These are phyloP conservation scores for Phytophthora vignae DNA, from an alignment of 352 stramenopile species.

Conservation along the genomic window DNA sequence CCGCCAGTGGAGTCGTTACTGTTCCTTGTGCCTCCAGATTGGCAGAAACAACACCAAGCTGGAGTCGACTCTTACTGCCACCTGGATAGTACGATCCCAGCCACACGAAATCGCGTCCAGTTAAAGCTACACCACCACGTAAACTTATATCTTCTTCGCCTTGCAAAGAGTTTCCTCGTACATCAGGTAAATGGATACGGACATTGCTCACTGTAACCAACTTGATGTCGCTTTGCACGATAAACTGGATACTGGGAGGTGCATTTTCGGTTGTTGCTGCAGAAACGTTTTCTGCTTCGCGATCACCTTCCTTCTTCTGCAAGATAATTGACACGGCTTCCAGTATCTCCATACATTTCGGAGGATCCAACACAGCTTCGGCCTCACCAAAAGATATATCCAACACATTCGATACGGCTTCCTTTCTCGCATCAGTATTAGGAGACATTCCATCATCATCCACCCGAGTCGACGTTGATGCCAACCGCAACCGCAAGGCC, in stretches of 20 bases:
- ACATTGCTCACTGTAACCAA: constrained; percentile 49
- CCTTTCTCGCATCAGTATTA: constrained; percentile 6
- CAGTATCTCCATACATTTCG: constrained; percentile 36
- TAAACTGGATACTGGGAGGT: constrained; percentile 4
- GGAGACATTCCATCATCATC: constrained; percentile 7
- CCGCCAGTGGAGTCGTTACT: constrained; percentile 12
- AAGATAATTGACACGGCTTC: constrained; percentile 35
- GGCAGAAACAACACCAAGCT: constrained; percentile 27
- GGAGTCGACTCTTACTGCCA: constrained; percentile 16
- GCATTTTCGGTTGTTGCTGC: background rate
- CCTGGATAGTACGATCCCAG: constrained; percentile 14
- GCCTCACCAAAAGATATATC: constrained; percentile 47
- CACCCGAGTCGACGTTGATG: constrained; percentile 22
- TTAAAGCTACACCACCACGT: constrained; percentile 22
- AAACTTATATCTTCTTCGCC: background rate
- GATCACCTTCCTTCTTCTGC: constrained; percentile 9
- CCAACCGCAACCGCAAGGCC: constrained; percentile 60
- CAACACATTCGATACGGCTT: constrained; percentile 38
- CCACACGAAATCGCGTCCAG: constrained; percentile 39
- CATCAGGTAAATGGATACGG: constrained; percentile 24
- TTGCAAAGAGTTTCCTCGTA: background rate
- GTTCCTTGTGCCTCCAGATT: constrained; percentile 11
- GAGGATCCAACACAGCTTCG: constrained; percentile 35
- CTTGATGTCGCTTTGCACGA: constrained; percentile 32
- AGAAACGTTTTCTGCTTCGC: background rate